Base-by-base conservation (phyloP, 2,329 filamentous ascomycete genomes). In the Xylaria digitata region DNA sequence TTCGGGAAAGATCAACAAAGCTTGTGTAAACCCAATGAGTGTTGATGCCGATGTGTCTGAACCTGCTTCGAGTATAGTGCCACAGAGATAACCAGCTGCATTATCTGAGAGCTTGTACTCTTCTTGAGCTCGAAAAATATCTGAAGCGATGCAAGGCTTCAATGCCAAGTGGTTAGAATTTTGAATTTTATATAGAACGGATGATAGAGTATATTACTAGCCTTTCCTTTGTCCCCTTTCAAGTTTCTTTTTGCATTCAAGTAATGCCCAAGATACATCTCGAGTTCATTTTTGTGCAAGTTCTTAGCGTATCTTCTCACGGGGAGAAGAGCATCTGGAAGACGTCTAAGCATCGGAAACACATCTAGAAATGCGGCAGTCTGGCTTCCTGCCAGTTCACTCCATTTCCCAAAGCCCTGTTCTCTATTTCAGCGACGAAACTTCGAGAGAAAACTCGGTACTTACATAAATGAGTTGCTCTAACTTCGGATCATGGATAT, bases 311-410 rank as follows among this genome's bases (percentile, higher is more conserved):
- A 77, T 30, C 70, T 74, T 23, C 77, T 76, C 23, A 76, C 70
- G 0, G 83, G 82, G 15, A 82, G 66, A 34, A 81, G 30, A 17
- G 76, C 78, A 9, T 84, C 80, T 0, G 84, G 84, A 2, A 88
- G 75, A 2, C 68, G 64, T 19, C 82, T 77, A 1, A 86, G 69
- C 0, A 82, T 59, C 0, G 85, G 84, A 61, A 80, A 86, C 17
- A 81, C 74, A 65, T 86, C 83, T 3, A 85, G 72, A 1, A 85
- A 64, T 0, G 80, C 79, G 0, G 84, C 82, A 0, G 77, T 76
- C 46, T 69, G 58, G 2, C 68, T 71, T 11, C 65, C 67, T 32
- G 65, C 40, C n/a, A 71, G 30, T 17, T 68, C 42, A 17, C 61
- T 66, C 37, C 66, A 74, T n/a, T 70, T 61, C 55, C 68, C 66